Conservation (phyloP, 176 grass and related monocot species). For the Bromus sterilis region DNA sequence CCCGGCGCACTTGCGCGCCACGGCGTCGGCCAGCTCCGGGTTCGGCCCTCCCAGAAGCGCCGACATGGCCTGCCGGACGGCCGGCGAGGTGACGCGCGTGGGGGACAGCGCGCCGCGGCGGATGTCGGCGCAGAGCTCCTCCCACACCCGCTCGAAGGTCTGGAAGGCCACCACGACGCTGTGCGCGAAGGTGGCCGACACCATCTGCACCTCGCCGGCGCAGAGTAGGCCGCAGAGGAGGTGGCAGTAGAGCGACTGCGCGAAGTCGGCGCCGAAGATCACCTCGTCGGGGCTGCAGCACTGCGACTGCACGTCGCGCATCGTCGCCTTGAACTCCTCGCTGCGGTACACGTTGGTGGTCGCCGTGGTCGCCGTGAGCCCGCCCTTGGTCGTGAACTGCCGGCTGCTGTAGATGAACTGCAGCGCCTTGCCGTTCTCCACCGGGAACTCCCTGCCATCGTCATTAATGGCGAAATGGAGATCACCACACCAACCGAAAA, state of each 20-base stretch:
- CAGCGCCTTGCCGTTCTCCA: constrained; percentile 68
- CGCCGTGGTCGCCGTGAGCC: constrained; percentile 62
- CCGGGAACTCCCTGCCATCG: constrained; percentile 61
- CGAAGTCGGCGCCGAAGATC: constrained; percentile 72
- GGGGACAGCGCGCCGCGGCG: constrained; percentile 43
- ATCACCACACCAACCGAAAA: background rate
- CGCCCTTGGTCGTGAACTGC: constrained; percentile 62
- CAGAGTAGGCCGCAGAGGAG: constrained; percentile 69
- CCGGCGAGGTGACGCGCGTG: constrained; percentile 27
- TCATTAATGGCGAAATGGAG: background rate
- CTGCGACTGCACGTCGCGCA: constrained; percentile 68
- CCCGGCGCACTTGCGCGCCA: constrained; percentile 27
- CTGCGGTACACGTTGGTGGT: constrained; percentile 83
- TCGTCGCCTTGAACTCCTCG: constrained; percentile 52
- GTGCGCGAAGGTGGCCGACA: constrained; percentile 81
- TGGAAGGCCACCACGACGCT: constrained; percentile 84
- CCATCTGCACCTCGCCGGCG: constrained; percentile 56
- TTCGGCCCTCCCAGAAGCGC: constrained; percentile 34
- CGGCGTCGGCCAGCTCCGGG: constrained; percentile 57
- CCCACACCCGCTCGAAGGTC: constrained; percentile 69
- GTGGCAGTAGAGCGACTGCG: constrained; percentile 88
- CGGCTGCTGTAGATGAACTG: constrained; percentile 92
- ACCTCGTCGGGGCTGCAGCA: constrained; percentile 69
- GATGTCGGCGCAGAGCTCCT: constrained; percentile 79
- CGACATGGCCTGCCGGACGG: constrained; percentile 53